Conservation (phyloP, 495 filamentous ascomycete genomes). For the Lasiosphaeria hispida region DNA sequence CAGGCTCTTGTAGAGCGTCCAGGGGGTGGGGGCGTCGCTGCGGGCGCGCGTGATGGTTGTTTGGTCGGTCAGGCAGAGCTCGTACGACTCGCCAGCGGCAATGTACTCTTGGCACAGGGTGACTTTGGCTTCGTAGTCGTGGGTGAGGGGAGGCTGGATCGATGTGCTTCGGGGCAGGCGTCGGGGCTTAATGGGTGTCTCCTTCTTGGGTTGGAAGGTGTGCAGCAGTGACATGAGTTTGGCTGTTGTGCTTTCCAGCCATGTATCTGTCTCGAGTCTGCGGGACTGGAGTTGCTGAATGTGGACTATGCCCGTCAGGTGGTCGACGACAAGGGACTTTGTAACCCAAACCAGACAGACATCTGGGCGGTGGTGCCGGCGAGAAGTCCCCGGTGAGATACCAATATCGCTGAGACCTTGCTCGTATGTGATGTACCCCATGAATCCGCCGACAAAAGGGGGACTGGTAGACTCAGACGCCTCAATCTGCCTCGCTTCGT, state of each 20-base stretch:
- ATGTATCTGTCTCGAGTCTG: conserved; percentile 34
- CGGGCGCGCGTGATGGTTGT: conserved; percentile 54
- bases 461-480: conserved; percentile 24
- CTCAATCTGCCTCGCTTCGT: conserved; percentile 46
- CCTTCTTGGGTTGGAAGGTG: neutral
- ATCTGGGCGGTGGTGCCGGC: conserved; percentile 61
- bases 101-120: conserved; percentile 69
- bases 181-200: conserved; percentile 9
- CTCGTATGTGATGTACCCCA: conserved; percentile 91
- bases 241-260: conserved; percentile 31
- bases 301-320: conserved; percentile 55
- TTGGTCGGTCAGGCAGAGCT: conserved; percentile 83
- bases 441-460: conserved; percentile 85
- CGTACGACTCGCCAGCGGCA: conserved; percentile 81
- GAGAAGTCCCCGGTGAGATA: conserved; percentile 35
- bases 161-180: conserved; percentile 23
- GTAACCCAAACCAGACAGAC: conserved; percentile 75
- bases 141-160: conserved; percentile 47
- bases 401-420: conserved; percentile 65
- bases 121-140: conserved; percentile 63
- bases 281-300: conserved; percentile 58
- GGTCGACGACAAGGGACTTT: conserved; percentile 78
- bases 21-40: conserved; percentile 44
- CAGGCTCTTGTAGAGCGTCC: conserved; percentile 71
- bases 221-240: conserved; percentile 29